Base-by-base conservation (phyloP, 2,329 filamentous ascomycete species). In the Cladosporium sphaerospermum region DNA sequence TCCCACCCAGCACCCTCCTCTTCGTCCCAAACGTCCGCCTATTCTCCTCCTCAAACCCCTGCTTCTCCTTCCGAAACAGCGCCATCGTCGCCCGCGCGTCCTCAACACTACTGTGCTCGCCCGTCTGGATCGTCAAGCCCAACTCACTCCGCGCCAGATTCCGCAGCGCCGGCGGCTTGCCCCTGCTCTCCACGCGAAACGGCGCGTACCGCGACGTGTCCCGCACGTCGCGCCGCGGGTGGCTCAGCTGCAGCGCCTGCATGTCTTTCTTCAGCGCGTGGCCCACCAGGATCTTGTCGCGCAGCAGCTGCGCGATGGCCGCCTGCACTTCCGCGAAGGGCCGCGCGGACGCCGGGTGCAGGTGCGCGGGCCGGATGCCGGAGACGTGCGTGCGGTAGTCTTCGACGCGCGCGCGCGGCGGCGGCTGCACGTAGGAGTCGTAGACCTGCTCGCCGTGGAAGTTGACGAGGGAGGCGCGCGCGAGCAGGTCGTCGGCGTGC, bases 391-490 rank as follows among this genome's bases (percentile, higher is more conserved):
- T 97, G 57, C 93, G 82, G 86, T 91, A 99, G 70, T 99, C 88
- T 11, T 87, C 90, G 2, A 99, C 88, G 64, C 90, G 84, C 55
- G 83, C 82, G 0, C 58, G 56, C 0, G 61, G 53, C 7, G 64
- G 63, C 1, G 89, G 87, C 51, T 81, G 80, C 9, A 97, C 93
- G 66, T 87, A 97, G 10, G 88, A 92, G 74, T 99, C 93, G 78
- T 97, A 96, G 43, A 99, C 75, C 69, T 96, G 89, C 28, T 86
- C 81, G 14, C 91, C 91, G 67, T 96, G 89, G 70, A 91, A 99
- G 70, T 97, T 95, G 61, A 96, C 91, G 13, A 95, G 75, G 65
- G 88, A 95, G 52, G 92, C 89, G 44, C 93, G 82, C 1, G 93
- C 93, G 42, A 99, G 80, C 0, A 83, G 84, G 34, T 89, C 90